Evolutionary conservation across 257 asterid genomes (phyloP), one percentile per base, ranked within the genome.

Genomic region (Solanum peruvianum): DNA sequence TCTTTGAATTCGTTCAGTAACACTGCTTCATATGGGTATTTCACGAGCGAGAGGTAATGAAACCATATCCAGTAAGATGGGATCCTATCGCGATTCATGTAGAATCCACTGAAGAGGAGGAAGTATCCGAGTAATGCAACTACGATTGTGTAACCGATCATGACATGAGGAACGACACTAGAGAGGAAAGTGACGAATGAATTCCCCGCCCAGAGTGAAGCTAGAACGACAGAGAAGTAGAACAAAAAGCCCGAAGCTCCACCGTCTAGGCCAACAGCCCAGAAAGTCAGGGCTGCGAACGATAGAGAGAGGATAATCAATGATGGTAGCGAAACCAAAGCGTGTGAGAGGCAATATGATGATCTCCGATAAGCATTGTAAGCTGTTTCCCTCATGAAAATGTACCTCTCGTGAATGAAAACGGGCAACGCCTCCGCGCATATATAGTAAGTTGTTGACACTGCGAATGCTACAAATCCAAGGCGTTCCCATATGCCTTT

Each of bases 61-160:
- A 92, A 91, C 94, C 93, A 92, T n/a, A 89, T 82, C 93, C 92
- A 91, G 29, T 91, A 92, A 1, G 78, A 39, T 3, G 93, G 94
- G n/a, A 92, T 91, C 42, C 91, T 27, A 41, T 90, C 89, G 2
- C 91, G 88, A 16, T 52, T 82, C 12, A 89, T 47, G 90, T 80
- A 91, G 73, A 88, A 85, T 4, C 94, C 94, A 3, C 94, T 88
- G 83, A 91, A 87, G 27, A 92, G 91, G 7, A 91, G 86, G 70
- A 44, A 92, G 11, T 89, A 91, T 0, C 91, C 88, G 1, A 92
- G 56, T 2, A 49, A 66, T 7, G 94, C 90, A 0, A 92, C 91
- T 1, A 88, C 89, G 2, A 92, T 29, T 3, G 84, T 33, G 76
- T 86, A 92, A 0, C 90, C 93, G 5, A 87, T 85, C 89, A 88